These are phyloP conservation scores for Daldinia grandis DNA, from an alignment of 495 filamentous ascomycete genomes.

Conservation along the genomic window DNA sequence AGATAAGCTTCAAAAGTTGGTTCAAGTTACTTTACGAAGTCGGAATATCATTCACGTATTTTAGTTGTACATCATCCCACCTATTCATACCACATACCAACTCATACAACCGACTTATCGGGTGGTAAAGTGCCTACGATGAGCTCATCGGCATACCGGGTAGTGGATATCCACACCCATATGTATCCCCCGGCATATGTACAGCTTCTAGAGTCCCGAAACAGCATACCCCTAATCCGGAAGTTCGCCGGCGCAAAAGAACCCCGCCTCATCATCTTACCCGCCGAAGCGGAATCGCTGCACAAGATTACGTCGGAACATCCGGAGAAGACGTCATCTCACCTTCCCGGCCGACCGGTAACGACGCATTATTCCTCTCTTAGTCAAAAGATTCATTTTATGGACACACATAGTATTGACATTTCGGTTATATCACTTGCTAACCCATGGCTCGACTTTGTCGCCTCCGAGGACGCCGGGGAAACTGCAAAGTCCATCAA, in stretches of 20 bases:
- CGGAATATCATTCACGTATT: background rate
- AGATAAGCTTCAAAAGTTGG: background rate
- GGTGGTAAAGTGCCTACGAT: conserved; percentile 19
- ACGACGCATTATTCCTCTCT: conserved; percentile 77
- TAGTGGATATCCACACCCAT: conserved; percentile 95
- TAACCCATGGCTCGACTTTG: conserved; percentile 96
- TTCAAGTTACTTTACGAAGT: background rate
- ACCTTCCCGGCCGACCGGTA: conserved; percentile 72
- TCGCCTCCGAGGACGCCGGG: conserved; percentile 68
- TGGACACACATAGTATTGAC: conserved; percentile 83
- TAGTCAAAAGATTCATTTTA: conserved; percentile 80
- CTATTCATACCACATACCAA: background rate
- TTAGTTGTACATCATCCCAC: background rate
- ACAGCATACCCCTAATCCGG: conserved; percentile 81
- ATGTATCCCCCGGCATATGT: conserved; percentile 90
- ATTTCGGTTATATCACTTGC: conserved; percentile 88
- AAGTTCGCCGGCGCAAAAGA: conserved; percentile 65
- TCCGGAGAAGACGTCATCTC: conserved; percentile 54
- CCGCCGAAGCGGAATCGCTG: conserved; percentile 67
- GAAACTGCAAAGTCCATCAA: conserved; percentile 73
- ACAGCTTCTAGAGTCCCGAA: conserved; percentile 77
- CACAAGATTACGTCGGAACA: conserved; percentile 46
- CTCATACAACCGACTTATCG: background rate
- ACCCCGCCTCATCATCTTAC: conserved; percentile 83
- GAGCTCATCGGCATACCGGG: conserved; percentile 37